A percentile compares a stretch with the other conserved stretches of the same genome.
These are phyloP conservation scores for Aspergillus sp. DNA, from an alignment of 2,329 filamentous ascomycete genomes.

Conservation along the genomic window DNA sequence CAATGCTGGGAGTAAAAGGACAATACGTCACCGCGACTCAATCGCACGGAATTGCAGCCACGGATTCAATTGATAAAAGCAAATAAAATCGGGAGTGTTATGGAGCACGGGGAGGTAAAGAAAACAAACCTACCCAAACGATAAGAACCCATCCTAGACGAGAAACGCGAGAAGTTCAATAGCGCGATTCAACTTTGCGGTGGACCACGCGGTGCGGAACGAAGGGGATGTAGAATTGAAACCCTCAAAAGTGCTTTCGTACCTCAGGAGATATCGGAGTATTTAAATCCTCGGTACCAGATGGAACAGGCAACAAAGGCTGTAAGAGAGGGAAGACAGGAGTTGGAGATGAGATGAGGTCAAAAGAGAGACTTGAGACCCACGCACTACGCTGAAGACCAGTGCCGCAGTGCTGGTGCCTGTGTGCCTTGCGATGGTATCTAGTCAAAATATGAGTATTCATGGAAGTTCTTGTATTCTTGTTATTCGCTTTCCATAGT, in stretches of 20 bases:
- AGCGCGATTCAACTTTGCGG: not conserved
- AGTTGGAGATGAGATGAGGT: not conserved
- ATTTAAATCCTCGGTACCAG: not conserved
- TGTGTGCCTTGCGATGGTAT: too few relatives aligned
- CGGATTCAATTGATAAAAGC: not conserved
- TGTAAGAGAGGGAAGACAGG: constrained; percentile 1
- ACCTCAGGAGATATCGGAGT: too few relatives aligned
- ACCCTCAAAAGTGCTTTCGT: not conserved
- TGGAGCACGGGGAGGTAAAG: not conserved
- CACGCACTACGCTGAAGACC: constrained; percentile 19
- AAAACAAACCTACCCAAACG: constrained; percentile 8
- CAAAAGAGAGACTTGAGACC: not conserved
- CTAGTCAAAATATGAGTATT: too few relatives aligned
- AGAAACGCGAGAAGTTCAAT: constrained; percentile 1
- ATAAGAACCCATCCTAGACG: constrained; percentile 9
- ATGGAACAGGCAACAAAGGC: not conserved
- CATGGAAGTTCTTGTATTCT: too few relatives aligned
- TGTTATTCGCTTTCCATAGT: too few relatives aligned
- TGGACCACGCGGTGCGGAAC: not conserved
- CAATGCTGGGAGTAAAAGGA: too few relatives aligned
- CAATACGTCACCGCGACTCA: too few relatives aligned
- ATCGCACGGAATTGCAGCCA: too few relatives aligned
- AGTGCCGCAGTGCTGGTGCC: constrained; percentile 11
- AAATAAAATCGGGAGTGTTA: not conserved
- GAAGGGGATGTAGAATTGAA: not conserved